A percentile compares a stretch with the other conserved stretches of the same genome.
Conservation (phyloP, 352 stramenopile species). For the Pythium phragmiticola region DNA sequence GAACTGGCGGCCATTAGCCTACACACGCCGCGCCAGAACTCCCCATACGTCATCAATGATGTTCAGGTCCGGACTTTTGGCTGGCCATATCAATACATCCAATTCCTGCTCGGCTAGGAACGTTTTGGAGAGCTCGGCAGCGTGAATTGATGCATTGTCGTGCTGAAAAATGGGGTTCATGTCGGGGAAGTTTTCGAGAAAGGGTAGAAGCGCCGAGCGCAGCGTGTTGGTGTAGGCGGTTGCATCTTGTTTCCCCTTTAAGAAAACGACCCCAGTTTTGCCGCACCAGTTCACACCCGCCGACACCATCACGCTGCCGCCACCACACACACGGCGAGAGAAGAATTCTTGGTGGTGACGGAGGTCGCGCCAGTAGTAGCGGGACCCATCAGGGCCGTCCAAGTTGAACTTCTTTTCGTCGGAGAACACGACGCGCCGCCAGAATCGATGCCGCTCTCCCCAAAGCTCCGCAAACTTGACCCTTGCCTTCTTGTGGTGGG, state of each 20-base stretch:
- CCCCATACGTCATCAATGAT: slow-evolving; percentile 23
- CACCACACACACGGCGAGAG: not conserved
- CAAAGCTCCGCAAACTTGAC: not conserved
- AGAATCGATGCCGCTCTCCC: not conserved
- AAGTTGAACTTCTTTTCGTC: slow-evolving; percentile 23
- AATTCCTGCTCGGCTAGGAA: not conserved
- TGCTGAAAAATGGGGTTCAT: not conserved
- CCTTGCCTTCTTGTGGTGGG: not conserved
- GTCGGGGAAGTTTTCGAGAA: not conserved
- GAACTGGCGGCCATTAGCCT: slow-evolving; percentile 14
- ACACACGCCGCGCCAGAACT: slow-evolving; percentile 6
- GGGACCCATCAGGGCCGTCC: slow-evolving; percentile 6
- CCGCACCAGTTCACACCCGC: not conserved
- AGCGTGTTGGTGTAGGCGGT: not conserved
- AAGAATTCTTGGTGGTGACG: not conserved
- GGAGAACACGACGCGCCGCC: not conserved
- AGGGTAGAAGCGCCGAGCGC: not conserved
- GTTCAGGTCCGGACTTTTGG: slow-evolving; percentile 13
- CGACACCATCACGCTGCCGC: slow-evolving; percentile 12
- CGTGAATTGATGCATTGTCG: not conserved
- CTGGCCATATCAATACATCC: slow-evolving; percentile 6
- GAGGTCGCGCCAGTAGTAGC: slow-evolving; percentile 15
- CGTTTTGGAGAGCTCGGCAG: not conserved
- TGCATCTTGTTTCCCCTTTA: not conserved
- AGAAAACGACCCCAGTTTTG: not conserved